Evolutionary conservation across 345 rosid species (phyloP).

Genomic region (Geranium brycei): DNA sequence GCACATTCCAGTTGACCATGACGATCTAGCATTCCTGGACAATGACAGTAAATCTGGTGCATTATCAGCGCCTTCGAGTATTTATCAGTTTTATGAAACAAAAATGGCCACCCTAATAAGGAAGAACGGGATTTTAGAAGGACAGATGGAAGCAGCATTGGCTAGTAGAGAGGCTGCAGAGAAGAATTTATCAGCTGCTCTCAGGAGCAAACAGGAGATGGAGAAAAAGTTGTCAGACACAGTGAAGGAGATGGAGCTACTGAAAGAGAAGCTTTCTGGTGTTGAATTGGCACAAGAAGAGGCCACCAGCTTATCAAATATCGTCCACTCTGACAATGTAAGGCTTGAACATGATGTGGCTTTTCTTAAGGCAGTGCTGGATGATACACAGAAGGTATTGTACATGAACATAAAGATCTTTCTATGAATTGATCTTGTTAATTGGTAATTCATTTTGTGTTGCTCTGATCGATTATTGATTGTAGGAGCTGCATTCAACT

Average conservation of each 20-base stretch:
- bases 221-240: constrained; percentile 59
- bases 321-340: constrained; percentile 86
- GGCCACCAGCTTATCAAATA: constrained; percentile 69
- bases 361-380: constrained; percentile 86
- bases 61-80: constrained; percentile 36
- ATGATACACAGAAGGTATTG: constrained; percentile 84
- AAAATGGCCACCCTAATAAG: constrained; percentile 58
- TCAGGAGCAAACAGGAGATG: constrained; percentile 68
- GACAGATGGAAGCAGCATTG: constrained; percentile 57
- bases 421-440: not conserved
- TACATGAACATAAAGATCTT: not conserved
- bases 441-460: not conserved
- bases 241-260: constrained; percentile 64
- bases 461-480: not conserved
- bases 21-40: constrained; percentile 32
- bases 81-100: constrained; percentile 62
- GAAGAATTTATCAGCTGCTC: constrained; percentile 50
- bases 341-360: constrained; percentile 98
- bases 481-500: constrained; percentile 80
- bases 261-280: constrained; percentile 72
- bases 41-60: constrained; percentile 30
- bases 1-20: constrained; percentile 28
- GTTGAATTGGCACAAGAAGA: constrained; percentile 79
- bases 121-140: constrained; percentile 66
- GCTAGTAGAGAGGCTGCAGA: constrained; percentile 62